Evolutionary conservation across 2,329 filamentous ascomycete species (phyloP).

Genomic region (Penicillium sclerotigenum): DNA sequence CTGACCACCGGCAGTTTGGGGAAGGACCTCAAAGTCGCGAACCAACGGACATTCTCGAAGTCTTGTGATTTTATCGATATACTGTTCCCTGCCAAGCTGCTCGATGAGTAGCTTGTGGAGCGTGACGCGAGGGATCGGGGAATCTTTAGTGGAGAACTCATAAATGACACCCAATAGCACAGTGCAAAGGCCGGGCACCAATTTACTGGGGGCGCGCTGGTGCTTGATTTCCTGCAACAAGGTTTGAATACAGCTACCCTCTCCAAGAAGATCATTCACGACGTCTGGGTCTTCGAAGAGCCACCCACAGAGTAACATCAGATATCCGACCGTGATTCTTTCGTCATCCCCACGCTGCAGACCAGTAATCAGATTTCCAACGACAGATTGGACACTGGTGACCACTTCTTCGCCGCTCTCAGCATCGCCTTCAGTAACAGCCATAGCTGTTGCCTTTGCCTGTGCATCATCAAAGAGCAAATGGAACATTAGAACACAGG

Average conservation of each 20-base stretch:
- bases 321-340: conserved; percentile 74
- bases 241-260: conserved; percentile 88
- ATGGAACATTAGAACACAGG: conserved; percentile 80
- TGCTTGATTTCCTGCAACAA: conserved; percentile 73
- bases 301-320: conserved; percentile 87
- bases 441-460: conserved; percentile 75
- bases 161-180: conserved; percentile 85
- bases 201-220: conserved; percentile 56
- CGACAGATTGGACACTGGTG: conserved; percentile 84
- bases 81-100: conserved; percentile 79
- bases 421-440: conserved; percentile 83
- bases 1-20: conserved; percentile 61
- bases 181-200: conserved; percentile 79
- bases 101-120: conserved; percentile 74
- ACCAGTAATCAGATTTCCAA: conserved; percentile 78
- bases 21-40: conserved; percentile 83
- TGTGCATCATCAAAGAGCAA: conserved; percentile 75
- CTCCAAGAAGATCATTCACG: conserved; percentile 87
- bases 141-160: conserved; percentile 97
- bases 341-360: conserved; percentile 74
- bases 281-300: conserved; percentile 88
- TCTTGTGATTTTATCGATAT: conserved; percentile 74
- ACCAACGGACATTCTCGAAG: conserved; percentile 74
- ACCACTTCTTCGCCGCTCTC: conserved; percentile 90
- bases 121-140: conserved; percentile 76